phyloP scores from a whole-genome alignment of 805 yeast species.

The Hanseniaspora vineae region DNA sequence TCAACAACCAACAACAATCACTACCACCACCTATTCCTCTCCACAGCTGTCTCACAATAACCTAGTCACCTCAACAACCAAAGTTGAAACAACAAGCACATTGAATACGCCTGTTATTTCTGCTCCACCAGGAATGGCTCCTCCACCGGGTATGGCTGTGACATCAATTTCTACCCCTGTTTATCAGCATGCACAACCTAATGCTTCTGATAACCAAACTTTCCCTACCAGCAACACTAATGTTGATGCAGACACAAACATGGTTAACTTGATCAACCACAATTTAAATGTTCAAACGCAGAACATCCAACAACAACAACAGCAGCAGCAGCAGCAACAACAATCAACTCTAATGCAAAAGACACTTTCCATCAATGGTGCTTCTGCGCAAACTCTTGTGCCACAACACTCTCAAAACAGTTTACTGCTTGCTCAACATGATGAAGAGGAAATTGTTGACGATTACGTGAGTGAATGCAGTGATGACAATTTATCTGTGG shows the following conservation, averaged over 20 bases:
- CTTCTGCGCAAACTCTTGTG: no score
- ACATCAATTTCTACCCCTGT: background rate
- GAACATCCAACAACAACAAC: no score
- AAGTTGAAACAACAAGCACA: background rate
- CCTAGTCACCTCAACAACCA: background rate
- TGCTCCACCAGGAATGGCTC: background rate
- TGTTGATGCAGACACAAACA: background rate
- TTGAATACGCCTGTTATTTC: background rate
- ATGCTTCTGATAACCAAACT: background rate
- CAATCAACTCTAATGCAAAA: no score
- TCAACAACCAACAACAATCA: no score
- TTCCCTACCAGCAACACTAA: background rate
- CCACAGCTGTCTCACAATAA: slow-evolving; percentile 9
- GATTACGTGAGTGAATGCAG: slow-evolving; percentile 14
- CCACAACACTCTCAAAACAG: no score
- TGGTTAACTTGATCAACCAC: no score
- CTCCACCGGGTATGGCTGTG: background rate
- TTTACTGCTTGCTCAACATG: no score
- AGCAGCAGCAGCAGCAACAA: no score
- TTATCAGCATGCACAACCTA: background rate
- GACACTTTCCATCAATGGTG: no score
- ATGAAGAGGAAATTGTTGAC: slow-evolving; percentile 4
- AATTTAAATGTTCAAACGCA: no score
- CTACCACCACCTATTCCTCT: slow-evolving; percentile 8
- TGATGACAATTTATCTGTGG: slow-evolving; percentile 16